Conservation (phyloP, 1,284 basidiomycete genomes). For the Naganishia liquefaciens region DNA sequence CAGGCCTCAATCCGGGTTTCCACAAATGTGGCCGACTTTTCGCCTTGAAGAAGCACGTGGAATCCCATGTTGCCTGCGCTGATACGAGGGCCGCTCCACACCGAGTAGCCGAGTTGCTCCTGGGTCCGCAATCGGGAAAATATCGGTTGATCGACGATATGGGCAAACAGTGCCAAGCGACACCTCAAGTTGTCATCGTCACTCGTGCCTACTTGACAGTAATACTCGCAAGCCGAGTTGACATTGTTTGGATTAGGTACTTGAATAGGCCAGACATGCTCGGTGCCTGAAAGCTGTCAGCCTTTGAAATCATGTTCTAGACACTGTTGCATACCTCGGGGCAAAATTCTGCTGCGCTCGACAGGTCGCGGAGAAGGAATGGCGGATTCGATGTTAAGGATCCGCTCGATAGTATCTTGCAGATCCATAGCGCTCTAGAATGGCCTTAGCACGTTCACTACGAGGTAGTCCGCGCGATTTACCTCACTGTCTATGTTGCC, state of each 20-base stretch:
- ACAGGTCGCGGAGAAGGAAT: slow-evolving; percentile 60
- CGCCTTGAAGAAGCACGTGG: slow-evolving; percentile 85
- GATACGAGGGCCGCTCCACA: slow-evolving; percentile 61
- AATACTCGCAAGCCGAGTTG: slow-evolving; percentile 82
- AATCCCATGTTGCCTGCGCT: slow-evolving; percentile 73
- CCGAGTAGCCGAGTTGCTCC: slow-evolving; percentile 94
- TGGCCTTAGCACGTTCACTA: slow-evolving; percentile 17
- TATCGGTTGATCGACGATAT: slow-evolving; percentile 81
- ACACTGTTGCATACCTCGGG: slow-evolving; percentile 59
- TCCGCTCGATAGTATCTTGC: slow-evolving; percentile 69
- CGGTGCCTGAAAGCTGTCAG: slow-evolving; percentile 60
- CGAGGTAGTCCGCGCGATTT: slow-evolving; percentile 40
- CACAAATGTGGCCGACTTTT: slow-evolving; percentile 77
- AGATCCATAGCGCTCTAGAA: slow-evolving; percentile 71
- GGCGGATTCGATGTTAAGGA: slow-evolving; percentile 63
- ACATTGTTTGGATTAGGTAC: slow-evolving; percentile 87
- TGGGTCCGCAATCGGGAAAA: slow-evolving; percentile 91
- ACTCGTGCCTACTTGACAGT: slow-evolving; percentile 62
- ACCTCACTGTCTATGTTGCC: slow-evolving; percentile 87
- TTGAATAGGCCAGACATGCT: slow-evolving; percentile 67
- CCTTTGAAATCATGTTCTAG: too few species aligned
- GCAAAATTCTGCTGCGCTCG: slow-evolving; percentile 68
- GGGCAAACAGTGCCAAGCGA: slow-evolving; percentile 57
- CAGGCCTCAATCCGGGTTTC: slow-evolving; percentile 88
- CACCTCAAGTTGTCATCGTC: slow-evolving; percentile 59